Base-by-base conservation (phyloP, 2,329 filamentous ascomycete genomes). In the Microsporum audouinii region DNA sequence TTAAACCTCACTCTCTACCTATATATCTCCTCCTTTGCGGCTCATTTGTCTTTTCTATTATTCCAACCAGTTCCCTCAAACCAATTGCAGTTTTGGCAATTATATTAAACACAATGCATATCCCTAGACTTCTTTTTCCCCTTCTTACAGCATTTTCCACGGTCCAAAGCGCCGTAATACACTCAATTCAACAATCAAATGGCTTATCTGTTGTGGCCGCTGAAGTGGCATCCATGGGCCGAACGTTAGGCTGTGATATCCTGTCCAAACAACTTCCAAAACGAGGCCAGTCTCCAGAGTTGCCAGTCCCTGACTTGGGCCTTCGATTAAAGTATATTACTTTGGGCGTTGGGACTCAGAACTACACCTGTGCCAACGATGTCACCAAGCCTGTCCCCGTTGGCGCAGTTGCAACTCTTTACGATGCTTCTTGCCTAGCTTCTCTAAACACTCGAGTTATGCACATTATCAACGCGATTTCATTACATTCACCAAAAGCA, bases 311-410 rank as follows among this genome's bases (percentile, higher is more conserved):
- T 7, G 65, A 68, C 2, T 43, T 60, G 5, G 65, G 65, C 17
- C 60, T 74, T 41, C 66, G 63, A 6, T 75, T 81, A 57, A 71
- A 77, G 61, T 73, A 77, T 63, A 68, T 81, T 57, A 75, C 75
- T 4, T 64, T 79, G 23, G 79, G 79, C 60, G 70, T 73, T 29
- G 79, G 79, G 43, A 79, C 76, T 10, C 78, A 81, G 63, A 81
- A 80, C 71, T 81, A 80, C 66, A 77, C 75, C 14, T 81, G 79
- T 64, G 57, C 65, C 1, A 60, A 68, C 5, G 63, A 64, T 2
- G 66, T 71, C 0, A 58, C 67, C 8, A 58, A 60, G 0, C 78
- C 79, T 12, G 62, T 66, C 12, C 66, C 76, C 6, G 68, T 74
- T 39, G 78, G 77, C 7, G 78, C 79, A 27, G 68, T 75, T n/a